These are phyloP conservation scores for Babesia divergens DNA, from an alignment of 169 alveolate genomes.

Conservation along the genomic window DNA sequence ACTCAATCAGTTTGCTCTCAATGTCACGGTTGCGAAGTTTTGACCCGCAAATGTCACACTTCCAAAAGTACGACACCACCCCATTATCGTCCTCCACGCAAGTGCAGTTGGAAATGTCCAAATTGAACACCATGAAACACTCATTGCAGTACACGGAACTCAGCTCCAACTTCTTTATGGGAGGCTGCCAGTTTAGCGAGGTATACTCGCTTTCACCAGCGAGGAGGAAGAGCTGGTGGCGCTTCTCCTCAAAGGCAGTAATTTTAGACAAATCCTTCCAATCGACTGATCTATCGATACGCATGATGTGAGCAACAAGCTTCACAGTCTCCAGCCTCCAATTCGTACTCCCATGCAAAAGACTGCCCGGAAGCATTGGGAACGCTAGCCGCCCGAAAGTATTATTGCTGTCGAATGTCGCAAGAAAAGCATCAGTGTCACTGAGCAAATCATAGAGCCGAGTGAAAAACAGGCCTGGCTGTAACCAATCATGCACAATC, in stretches of 20 bases:
- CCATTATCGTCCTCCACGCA: slow-evolving; percentile 62
- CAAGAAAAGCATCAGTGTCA: slow-evolving; percentile 55
- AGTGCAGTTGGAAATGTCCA: slow-evolving; percentile 66
- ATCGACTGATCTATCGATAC: slow-evolving; percentile 65
- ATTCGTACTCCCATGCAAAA: slow-evolving; percentile 37
- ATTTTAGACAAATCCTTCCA: slow-evolving; percentile 42
- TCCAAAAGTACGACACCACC: slow-evolving; percentile 10
- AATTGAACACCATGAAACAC: slow-evolving; percentile 70
- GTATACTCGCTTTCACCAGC: slow-evolving; percentile 72
- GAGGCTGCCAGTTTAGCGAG: slow-evolving; percentile 67
- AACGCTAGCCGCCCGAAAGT: slow-evolving; percentile 61
- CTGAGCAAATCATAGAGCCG: slow-evolving; percentile 59
- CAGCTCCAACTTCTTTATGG: slow-evolving; percentile 54
- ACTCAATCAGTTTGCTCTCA: slow-evolving; percentile 43
- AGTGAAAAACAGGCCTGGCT: slow-evolving; percentile 69
- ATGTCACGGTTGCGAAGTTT: slow-evolving; percentile 24
- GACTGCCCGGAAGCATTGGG: slow-evolving; percentile 72
- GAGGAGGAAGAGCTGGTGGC: slow-evolving; percentile 63
- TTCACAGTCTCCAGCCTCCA: slow-evolving; percentile 76
- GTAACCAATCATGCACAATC: slow-evolving; percentile 68
- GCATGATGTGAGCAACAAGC: slow-evolving; percentile 62
- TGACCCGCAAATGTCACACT: slow-evolving; percentile 42
- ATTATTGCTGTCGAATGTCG: slow-evolving; percentile 61
- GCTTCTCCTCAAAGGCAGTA: slow-evolving; percentile 66
- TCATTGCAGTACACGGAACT: slow-evolving; percentile 62